These are phyloP conservation scores for Paratinospora sagittata DNA, from an alignment of 164 flowering plant genomes.

Conservation along the genomic window DNA sequence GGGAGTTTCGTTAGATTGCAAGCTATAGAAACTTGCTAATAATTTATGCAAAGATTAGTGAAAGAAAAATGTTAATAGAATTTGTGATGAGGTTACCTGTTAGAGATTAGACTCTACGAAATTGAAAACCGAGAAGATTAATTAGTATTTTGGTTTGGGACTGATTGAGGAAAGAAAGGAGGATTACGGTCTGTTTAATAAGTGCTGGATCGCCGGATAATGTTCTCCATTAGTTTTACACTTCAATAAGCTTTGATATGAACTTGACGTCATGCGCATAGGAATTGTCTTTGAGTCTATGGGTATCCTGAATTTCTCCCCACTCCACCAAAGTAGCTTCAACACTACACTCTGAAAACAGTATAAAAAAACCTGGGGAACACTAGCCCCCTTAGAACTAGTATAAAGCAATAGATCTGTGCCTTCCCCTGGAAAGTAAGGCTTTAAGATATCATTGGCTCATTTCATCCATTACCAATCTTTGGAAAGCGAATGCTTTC, in stretches of 20 bases:
- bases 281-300: not conserved
- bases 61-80: not conserved
- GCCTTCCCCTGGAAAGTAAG: too few relatives aligned
- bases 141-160: too few relatives aligned
- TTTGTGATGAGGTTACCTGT: not conserved
- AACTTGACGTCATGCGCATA: not conserved
- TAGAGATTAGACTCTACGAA: not conserved
- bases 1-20: not conserved
- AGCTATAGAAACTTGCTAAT: too few relatives aligned
- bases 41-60: not conserved
- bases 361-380: too few relatives aligned
- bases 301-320: not conserved
- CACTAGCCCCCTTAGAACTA: too few relatives aligned
- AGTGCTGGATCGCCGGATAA: not conserved
- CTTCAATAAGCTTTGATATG: not conserved
- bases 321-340: too few relatives aligned
- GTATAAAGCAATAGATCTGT: too few relatives aligned
- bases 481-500: too few relatives aligned
- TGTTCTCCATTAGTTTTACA: not conserved
- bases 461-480: too few relatives aligned
- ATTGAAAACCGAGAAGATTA: too few relatives aligned
- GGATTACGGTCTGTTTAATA: not conserved
- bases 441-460: too few relatives aligned
- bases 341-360: too few relatives aligned
- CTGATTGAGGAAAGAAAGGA: not conserved